These are phyloP conservation scores for Mycosarcoma maydis DNA, from an alignment of 1,284 basidiomycete genomes.

Conservation along the genomic window DNA sequence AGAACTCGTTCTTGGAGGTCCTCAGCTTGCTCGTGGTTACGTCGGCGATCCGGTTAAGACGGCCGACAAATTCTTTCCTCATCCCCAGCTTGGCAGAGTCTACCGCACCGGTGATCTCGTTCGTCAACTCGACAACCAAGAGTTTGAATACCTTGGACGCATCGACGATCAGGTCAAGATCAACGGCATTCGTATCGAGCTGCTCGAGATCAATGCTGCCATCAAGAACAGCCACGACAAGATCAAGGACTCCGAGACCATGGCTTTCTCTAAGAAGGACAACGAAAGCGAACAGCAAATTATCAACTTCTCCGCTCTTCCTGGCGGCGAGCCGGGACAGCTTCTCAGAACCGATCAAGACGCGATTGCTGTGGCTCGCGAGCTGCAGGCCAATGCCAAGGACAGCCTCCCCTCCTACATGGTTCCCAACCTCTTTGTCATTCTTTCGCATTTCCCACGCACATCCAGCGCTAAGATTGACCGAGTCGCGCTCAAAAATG, in stretches of 20 bases:
- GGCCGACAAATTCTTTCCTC: slow-evolving; percentile 61
- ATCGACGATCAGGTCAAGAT: slow-evolving; percentile 68
- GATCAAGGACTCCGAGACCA: slow-evolving; percentile 64
- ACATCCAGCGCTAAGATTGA: slow-evolving; percentile 68
- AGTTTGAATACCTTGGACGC: slow-evolving; percentile 67
- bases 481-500: slow-evolving; percentile 62
- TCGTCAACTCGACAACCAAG: slow-evolving; percentile 63
- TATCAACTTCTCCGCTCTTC: slow-evolving; percentile 65
- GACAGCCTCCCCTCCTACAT: slow-evolving; percentile 63
- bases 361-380: slow-evolving; percentile 49
- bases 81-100: slow-evolving; percentile 58
- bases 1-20: slow-evolving; percentile 64
- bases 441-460: slow-evolving; percentile 65
- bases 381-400: slow-evolving; percentile 49
- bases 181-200: slow-evolving; percentile 68
- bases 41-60: slow-evolving; percentile 64
- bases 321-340: slow-evolving; percentile 20
- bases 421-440: slow-evolving; percentile 65
- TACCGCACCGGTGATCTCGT: slow-evolving; percentile 66
- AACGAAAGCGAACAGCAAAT: slow-evolving; percentile 56
- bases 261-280: slow-evolving; percentile 52
- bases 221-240: slow-evolving; percentile 56
- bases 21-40: slow-evolving; percentile 62
- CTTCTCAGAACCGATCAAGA: slow-evolving; percentile 51
- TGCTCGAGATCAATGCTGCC: slow-evolving; percentile 68